phyloP scores from a whole-genome alignment of 805 yeast genomes.

The Kuraishia piskuri region DNA sequence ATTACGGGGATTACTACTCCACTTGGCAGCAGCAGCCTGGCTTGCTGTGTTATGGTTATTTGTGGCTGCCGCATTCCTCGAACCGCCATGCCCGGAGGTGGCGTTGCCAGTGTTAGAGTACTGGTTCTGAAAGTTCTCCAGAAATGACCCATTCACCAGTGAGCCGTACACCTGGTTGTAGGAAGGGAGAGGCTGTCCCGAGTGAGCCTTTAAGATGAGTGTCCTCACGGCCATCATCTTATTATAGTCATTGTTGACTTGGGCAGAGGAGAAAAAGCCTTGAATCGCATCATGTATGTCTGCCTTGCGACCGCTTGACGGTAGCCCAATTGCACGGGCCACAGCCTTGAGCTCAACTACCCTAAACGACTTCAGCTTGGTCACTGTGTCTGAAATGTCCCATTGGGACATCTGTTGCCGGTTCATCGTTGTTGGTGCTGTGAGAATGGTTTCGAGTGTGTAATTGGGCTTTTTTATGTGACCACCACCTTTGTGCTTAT shows the following conservation, averaged over 20 bases:
- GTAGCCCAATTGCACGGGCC: constrained; percentile 39
- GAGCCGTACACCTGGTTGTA: constrained; percentile 6
- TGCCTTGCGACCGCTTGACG: constrained; percentile 50
- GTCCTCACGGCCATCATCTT: constrained; percentile 36
- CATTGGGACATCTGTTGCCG: neutral
- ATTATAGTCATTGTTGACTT: constrained; percentile 26
- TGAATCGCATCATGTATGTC: constrained; percentile 48
- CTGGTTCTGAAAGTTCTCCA: neutral
- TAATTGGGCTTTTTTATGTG: neutral
- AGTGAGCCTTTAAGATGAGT: constrained; percentile 28
- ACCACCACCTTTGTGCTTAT: neutral
- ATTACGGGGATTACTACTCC: neutral
- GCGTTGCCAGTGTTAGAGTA: neutral
- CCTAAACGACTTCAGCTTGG: constrained; percentile 27
- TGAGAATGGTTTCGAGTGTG: neutral
- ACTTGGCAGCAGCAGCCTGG: neutral
- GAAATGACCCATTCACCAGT: neutral
- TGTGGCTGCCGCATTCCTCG: neutral
- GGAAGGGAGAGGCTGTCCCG: constrained; percentile 2
- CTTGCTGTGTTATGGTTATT: too few species aligned
- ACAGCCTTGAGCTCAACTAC: constrained; percentile 46
- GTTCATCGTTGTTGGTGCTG: neutral
- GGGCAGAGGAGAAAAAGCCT: constrained; percentile 34
- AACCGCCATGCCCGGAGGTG: neutral
- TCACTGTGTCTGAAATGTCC: constrained; percentile 16